Percentiles rank a stretch among this genome's conserved stretches.
These are phyloP conservation scores for Colletotrichum incanum DNA, from an alignment of 2,329 filamentous ascomycete species.

Conservation along the genomic window DNA sequence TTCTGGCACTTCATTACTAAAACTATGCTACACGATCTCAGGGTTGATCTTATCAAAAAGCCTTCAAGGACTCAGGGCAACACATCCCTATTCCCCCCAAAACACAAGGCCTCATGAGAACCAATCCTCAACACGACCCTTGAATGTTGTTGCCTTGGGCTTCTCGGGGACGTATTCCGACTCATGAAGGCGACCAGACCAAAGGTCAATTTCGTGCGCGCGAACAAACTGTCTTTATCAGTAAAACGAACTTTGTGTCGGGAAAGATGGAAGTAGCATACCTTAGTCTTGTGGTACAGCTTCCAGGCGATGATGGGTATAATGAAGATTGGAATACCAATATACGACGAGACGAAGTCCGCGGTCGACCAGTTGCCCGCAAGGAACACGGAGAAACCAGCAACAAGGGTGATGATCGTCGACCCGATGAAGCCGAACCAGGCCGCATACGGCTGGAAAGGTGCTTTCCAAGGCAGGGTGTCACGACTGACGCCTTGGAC, in stretches of 20 bases:
- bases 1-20: too few relatives aligned
- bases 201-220: slow-evolving; percentile 47
- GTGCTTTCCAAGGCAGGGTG: slow-evolving; percentile 60
- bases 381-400: slow-evolving; percentile 78
- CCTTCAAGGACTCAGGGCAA: neutral
- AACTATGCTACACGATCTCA: neutral
- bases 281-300: slow-evolving; percentile 45
- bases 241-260: neutral
- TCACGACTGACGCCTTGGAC: slow-evolving; percentile 54
- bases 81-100: neutral
- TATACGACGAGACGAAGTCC: slow-evolving; percentile 74
- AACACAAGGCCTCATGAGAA: slow-evolving; percentile 24
- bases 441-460: slow-evolving; percentile 60
- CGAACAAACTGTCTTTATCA: slow-evolving; percentile 45
- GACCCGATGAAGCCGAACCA: slow-evolving; percentile 62
- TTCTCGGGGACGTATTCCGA: slow-evolving; percentile 35
- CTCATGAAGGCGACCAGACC: slow-evolving; percentile 47
- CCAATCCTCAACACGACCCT: slow-evolving; percentile 36
- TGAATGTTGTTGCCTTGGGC: slow-evolving; percentile 33
- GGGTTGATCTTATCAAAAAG: too few relatives aligned
- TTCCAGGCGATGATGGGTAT: slow-evolving; percentile 60
- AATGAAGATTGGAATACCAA: slow-evolving; percentile 76
- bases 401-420: slow-evolving; percentile 62
- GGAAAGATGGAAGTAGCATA: neutral
- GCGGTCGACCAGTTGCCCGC: slow-evolving; percentile 68